Evolutionary conservation across 257 asterid species (phyloP).

Genomic region (Apocynum venetum): DNA sequence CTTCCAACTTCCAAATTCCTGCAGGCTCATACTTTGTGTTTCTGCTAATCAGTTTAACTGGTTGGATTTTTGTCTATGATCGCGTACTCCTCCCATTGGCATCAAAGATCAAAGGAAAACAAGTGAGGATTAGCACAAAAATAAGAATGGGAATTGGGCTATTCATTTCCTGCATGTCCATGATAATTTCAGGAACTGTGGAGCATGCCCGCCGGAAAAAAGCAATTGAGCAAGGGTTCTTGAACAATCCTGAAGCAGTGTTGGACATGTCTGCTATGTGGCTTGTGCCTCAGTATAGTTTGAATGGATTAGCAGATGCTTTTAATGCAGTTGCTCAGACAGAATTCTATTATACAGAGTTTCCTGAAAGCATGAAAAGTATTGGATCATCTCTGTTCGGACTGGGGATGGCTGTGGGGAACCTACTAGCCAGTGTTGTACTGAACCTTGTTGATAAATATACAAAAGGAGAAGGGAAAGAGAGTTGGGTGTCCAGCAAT

Average conservation of each 20-base stretch:
- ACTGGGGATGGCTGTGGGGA: constrained; percentile 48
- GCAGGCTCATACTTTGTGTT: constrained; percentile 68
- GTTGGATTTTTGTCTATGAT: constrained; percentile 55
- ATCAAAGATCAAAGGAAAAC: constrained; percentile 42
- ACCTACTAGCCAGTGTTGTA: constrained; percentile 47
- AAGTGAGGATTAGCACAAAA: constrained; percentile 39
- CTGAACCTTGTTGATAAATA: constrained; percentile 38
- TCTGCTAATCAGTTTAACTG: constrained; percentile 29
- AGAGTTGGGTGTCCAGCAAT: constrained; percentile 57
- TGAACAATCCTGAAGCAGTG: constrained; percentile 31
- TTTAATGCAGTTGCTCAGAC: constrained; percentile 53
- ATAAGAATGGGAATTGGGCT: constrained; percentile 61
- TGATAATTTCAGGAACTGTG: constrained; percentile 45
- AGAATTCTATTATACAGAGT: constrained; percentile 60
- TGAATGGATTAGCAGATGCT: constrained; percentile 63
- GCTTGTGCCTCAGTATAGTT: constrained; percentile 56
- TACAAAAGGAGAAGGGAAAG: constrained; percentile 36
- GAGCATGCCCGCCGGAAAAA: constrained; percentile 42
- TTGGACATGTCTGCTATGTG: constrained; percentile 63
- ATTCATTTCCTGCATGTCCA: constrained; percentile 38
- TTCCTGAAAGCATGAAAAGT: constrained; percentile 60
- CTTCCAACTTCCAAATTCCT: constrained; percentile 49
- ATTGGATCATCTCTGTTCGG: constrained; percentile 51
- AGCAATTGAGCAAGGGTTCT: constrained; percentile 42
- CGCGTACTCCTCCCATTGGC: constrained; percentile 51